Base-by-base conservation (phyloP, 768 basidiomycete genomes). In the Lentinula aciculospora region DNA sequence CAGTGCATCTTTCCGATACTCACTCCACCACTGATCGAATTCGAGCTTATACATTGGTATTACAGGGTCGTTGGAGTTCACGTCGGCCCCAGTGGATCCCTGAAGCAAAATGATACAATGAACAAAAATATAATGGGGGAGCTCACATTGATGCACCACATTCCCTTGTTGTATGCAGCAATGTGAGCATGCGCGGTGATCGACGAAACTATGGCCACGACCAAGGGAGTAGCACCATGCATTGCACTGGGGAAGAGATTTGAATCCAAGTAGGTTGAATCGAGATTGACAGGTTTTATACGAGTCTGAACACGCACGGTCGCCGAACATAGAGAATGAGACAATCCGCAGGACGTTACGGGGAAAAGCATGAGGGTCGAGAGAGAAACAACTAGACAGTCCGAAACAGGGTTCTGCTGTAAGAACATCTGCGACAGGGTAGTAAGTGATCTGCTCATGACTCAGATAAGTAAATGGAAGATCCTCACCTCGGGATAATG, bases 151-250 rank as follows among this genome's bases (percentile, higher is more conserved):
- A 60, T 15, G 42, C 59, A 60, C 46, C 50, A 60, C 47, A 60
- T 56, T 42, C 58, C 61, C 57, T 57, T 62, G 31, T 60, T 36
- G n/a, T 49, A 60, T 15, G 61, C 45, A 47, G 53, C 58, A 19
- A 45, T 58, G 23, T 66, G 68, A 49, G 64, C 60, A 12, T 58
- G 59, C 37, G 53, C 51, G 46, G 42, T n/a, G 9, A n/a, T 21
- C 17, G 42, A 23, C 1, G 23, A 23, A 13, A 2, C 4, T 44
- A 12, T 21, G 1, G 12, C 19, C 42, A 44, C 17, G n/a, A n/a
- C 42, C 19, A 44, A 23, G 42, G 12, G 7, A 7, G 19, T 34
- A 34, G 32, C 4, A 13, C 32, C 1, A 9, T 23, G 42, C 42
- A 44, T 44, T 19, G 21, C 12, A 23, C 0, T 3, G 21, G 4